Base-by-base conservation (phyloP, 169 alveolate species). In the Eimeria tenella region DNA sequence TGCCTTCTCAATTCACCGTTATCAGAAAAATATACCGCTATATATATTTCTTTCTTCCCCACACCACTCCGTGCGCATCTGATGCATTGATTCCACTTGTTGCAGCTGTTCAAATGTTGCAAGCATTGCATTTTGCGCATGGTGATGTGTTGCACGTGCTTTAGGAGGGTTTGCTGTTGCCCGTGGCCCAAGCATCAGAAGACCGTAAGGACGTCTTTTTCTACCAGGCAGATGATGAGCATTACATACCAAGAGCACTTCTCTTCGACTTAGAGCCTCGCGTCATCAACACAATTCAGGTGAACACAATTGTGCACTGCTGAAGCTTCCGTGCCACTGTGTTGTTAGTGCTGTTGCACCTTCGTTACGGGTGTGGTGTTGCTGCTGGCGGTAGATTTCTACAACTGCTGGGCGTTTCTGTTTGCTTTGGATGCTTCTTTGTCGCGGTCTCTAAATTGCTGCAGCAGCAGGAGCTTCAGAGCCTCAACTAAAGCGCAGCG, bases 231-330 rank as follows among this genome's bases (percentile, higher is more conserved):
- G 99, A 98, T 93, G 99, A 98, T 91, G 97, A 98, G 95, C 99
- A 98, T 95, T 98, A 98, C 95, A 98, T 95, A 7, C 97, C 97
- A 3, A 63, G 99, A 56, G 99, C 99, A 1, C 96, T 99, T 19
- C 97, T 99, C 17, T 97, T 99, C 91, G 99, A 99, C 96, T 96
- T 99, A 93, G 99, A 99, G 95, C 99, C 99, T 1, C 94, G 99
- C 91, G 97, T 92, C 96, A 97, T 90, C 97, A 97, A 95, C 68
- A 90, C 90, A 7, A 95, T 95, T 11, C 97, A 95, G 90, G 95
- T 93, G 21, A 3, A 19, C 56, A 19, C 42, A 31, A 31, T 31
- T 1, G 2, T 31, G 2, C 42, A 4, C 52, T 63, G 74, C n/a
- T 63, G 2, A 11, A 19, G 74, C 15, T 8, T 63, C 21, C 5